These are phyloP conservation scores for Sinapis alba DNA, from an alignment of 441 rosid genomes.

Conservation along the genomic window DNA sequence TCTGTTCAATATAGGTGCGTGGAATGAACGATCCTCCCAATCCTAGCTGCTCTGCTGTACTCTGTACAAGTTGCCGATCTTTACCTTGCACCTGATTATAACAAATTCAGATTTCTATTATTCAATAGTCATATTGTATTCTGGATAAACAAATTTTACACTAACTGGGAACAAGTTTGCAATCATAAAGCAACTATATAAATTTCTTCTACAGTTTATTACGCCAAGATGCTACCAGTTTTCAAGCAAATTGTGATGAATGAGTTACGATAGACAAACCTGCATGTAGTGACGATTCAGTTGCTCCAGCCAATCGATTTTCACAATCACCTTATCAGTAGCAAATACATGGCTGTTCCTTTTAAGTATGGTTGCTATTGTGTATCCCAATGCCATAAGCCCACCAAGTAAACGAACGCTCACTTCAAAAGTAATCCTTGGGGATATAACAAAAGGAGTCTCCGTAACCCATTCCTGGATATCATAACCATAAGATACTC, in stretches of 20 bases:
- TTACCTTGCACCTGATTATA: conserved; percentile 86
- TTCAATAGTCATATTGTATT: not conserved
- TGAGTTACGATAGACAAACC: conserved; percentile 49
- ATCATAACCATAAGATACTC: conserved; percentile 16
- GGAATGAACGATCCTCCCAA: conserved; percentile 89
- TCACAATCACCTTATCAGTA: conserved; percentile 74
- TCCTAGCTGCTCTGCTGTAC: conserved; percentile 81
- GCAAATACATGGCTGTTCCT: conserved; percentile 92
- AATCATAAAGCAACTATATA: conserved; percentile 3
- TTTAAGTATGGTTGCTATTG: conserved; percentile 93
- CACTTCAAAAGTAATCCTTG: conserved; percentile 97
- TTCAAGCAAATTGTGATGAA: conserved; percentile 1
- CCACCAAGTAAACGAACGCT: conserved; percentile 98
- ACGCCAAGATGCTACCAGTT: not conserved
- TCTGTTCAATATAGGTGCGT: conserved; percentile 95
- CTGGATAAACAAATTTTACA: not conserved
- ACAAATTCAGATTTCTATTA: not conserved
- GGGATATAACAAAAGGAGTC: conserved; percentile 94
- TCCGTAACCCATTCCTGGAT: conserved; percentile 96
- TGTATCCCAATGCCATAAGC: conserved; percentile 96
- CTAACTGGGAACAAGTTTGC: conserved; percentile 3
- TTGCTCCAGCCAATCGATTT: conserved; percentile 96
- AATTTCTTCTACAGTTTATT: not conserved
- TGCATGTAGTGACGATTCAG: conserved; percentile 88
- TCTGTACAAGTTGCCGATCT: conserved; percentile 68